Percentiles rank a stretch among this genome's conserved stretches.
Evolutionary conservation across 495 filamentous ascomycete species (phyloP).

Genomic region (Tuber microsphaerosporum): DNA sequence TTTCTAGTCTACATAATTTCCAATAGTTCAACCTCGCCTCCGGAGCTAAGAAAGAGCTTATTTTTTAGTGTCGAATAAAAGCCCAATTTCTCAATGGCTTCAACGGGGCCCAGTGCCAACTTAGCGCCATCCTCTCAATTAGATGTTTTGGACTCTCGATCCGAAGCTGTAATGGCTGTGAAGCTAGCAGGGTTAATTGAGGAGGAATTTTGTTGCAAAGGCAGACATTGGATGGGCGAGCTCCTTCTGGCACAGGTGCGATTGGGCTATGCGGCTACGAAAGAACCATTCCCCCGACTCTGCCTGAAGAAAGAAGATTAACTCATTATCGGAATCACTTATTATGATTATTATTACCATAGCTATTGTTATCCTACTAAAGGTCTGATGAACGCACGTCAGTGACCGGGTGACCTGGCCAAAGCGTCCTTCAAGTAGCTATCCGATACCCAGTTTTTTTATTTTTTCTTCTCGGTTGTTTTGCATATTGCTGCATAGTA

Average conservation of each 20-base stretch:
- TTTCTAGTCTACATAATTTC: background rate
- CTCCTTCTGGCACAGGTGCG: background rate
- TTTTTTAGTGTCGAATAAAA: background rate
- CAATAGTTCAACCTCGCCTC: background rate
- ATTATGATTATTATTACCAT: background rate
- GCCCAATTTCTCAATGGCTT: background rate
- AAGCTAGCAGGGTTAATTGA: background rate
- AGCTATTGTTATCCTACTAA: background rate
- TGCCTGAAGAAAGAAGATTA: background rate
- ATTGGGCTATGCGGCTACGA: background rate
- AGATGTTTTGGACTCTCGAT: background rate
- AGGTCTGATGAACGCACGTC: background rate
- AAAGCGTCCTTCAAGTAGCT: background rate
- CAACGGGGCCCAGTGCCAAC: background rate
- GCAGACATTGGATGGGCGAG: background rate
- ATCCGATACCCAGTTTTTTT: background rate
- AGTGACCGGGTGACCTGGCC: slow-evolving; percentile 2
- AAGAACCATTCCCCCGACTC: background rate
- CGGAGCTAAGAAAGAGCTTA: background rate
- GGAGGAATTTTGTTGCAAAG: background rate
- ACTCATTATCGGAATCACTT: background rate
- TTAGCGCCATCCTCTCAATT: background rate
- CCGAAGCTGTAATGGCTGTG: background rate
- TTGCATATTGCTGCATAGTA: background rate
- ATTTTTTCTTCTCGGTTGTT: background rate